Percentiles rank a stretch among this genome's conserved stretches.
phyloP scores from a whole-genome alignment of 2,329 filamentous ascomycete species.

The Claviceps sp. region DNA sequence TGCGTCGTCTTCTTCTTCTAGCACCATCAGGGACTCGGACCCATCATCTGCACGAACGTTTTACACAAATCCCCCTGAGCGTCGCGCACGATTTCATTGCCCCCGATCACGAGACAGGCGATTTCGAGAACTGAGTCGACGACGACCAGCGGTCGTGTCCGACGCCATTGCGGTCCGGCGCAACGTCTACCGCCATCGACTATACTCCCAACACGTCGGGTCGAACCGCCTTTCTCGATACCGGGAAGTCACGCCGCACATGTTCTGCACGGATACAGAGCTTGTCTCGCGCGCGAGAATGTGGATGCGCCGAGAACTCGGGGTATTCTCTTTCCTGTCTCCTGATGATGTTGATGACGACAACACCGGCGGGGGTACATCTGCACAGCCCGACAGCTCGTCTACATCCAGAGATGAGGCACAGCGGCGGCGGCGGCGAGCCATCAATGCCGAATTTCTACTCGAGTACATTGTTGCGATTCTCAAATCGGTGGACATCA shows the following conservation, averaged over 20 bases:
- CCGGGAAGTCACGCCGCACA: constrained; percentile 53
- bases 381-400: background rate
- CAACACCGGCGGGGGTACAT: constrained; percentile 13
- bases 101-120: background rate
- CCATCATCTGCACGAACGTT: background rate
- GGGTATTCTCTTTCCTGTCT: constrained; percentile 64
- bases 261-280: constrained; percentile 50
- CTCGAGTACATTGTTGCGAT: constrained; percentile 79
- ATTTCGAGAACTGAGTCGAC: constrained; percentile 2
- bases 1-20: background rate
- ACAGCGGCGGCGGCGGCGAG: constrained; percentile 1
- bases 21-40: constrained; percentile 3
- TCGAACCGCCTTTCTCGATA: constrained; percentile 68
- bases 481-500: constrained; percentile 69
- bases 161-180: constrained; percentile 38
- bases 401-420: constrained; percentile 28
- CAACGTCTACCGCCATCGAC: constrained; percentile 55
- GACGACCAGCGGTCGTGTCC: background rate
- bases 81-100: background rate
- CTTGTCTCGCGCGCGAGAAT: constrained; percentile 64
- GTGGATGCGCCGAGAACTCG: constrained; percentile 74
- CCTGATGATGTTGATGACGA: constrained; percentile 14
- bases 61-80: background rate
- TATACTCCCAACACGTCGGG: constrained; percentile 73
- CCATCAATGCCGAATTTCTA: constrained; percentile 61